A percentile compares a stretch with the other conserved stretches of the same genome.
Conservation (phyloP, 208 protist genomes). For the Angomonas ambiguus region DNA sequence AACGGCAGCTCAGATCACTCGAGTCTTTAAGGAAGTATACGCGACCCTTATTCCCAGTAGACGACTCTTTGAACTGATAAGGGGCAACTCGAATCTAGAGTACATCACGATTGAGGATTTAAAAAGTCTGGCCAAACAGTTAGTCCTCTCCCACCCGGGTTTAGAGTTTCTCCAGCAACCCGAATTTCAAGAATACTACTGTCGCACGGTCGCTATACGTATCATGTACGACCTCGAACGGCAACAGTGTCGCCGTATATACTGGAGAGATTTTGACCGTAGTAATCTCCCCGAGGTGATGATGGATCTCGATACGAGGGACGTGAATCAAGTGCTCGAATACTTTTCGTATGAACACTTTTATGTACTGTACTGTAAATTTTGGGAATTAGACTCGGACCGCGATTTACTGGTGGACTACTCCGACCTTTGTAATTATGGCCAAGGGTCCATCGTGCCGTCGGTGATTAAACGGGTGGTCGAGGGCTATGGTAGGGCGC, state of each 20-base stretch:
- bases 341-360: constrained; percentile 99
- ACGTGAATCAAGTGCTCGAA: constrained; percentile 83
- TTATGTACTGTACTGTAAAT: constrained; percentile 99
- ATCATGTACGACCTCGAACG: constrained; percentile 94
- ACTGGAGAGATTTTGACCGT: constrained; percentile 79
- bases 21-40: constrained; percentile 55
- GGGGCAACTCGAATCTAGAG: constrained; percentile 30
- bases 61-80: constrained; percentile 77
- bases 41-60: constrained; percentile 50
- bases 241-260: constrained; percentile 67
- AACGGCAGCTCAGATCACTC: constrained; percentile 46
- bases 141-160: constrained; percentile 87
- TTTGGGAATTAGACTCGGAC: constrained; percentile 97
- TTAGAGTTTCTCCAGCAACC: constrained; percentile 94
- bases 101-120: constrained; percentile 69
- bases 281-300: constrained; percentile 84
- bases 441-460: constrained; percentile 58
- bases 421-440: constrained; percentile 89
- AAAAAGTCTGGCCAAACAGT: constrained; percentile 53
- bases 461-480: constrained; percentile 78
- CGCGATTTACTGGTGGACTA: constrained; percentile 88
- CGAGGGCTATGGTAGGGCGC: constrained; percentile 51
- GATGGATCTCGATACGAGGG: constrained; percentile 69
- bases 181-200: constrained; percentile 95
- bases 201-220: constrained; percentile 92